Evolutionary conservation across 2,329 filamentous ascomycete genomes (phyloP).

Genomic region (Cordyceps sp.): DNA sequence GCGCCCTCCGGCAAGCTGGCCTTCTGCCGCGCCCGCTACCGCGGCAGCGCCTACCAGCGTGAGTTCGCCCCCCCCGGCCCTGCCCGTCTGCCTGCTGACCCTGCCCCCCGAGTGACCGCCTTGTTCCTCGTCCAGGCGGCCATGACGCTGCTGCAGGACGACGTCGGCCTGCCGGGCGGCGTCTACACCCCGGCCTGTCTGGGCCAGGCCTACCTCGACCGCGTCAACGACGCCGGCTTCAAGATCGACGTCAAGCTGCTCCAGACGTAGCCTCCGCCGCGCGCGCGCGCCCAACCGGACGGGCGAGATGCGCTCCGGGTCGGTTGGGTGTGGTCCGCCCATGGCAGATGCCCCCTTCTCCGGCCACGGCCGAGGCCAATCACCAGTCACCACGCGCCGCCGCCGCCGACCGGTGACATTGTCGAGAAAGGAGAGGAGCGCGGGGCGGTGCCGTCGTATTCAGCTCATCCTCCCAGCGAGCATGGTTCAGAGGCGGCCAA

Average conservation of each 20-base stretch:
- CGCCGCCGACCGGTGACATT: too few species aligned
- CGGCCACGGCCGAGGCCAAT: too few species aligned
- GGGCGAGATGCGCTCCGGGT: too few species aligned
- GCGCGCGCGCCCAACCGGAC: too few species aligned
- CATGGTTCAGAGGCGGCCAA: too few species aligned
- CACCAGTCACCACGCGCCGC: too few species aligned
- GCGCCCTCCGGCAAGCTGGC: constrained; percentile 27
- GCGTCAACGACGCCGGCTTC: constrained; percentile 43
- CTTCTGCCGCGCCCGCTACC: constrained; percentile 34
- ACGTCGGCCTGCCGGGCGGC: constrained; percentile 44
- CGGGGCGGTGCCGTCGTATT: too few species aligned
- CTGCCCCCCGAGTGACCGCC: constrained; percentile 38
- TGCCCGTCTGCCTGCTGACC: neutral
- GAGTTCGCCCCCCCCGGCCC: constrained; percentile 15
- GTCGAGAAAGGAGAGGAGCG: too few species aligned
- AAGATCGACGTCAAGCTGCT: constrained; percentile 36
- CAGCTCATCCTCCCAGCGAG: too few species aligned
- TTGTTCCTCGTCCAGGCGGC: constrained; percentile 48
- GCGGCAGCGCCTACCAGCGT: constrained; percentile 50
- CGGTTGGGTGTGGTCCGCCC: too few species aligned
- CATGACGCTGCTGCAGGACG: constrained; percentile 45
- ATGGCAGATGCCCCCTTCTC: too few species aligned
- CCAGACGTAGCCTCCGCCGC: neutral
- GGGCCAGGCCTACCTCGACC: constrained; percentile 49
- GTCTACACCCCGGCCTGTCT: constrained; percentile 57